Percentiles rank a stretch among this genome's conserved stretches.
These are phyloP conservation scores for Aspergillus biplanus DNA, from an alignment of 495 filamentous ascomycete species.

Conservation along the genomic window DNA sequence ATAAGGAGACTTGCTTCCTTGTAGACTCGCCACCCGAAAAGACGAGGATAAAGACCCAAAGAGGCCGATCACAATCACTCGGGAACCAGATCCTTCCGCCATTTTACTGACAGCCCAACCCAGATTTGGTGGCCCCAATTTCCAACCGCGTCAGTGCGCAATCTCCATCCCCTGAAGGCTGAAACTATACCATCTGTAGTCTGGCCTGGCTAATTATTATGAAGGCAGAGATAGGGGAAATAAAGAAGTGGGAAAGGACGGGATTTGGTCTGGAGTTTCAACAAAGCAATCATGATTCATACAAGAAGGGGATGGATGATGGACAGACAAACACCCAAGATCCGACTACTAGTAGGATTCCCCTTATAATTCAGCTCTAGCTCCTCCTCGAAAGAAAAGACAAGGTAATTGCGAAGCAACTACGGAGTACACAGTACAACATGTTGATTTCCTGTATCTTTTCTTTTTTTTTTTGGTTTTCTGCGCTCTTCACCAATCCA, in stretches of 20 bases:
- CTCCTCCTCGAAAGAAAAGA: no score
- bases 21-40: no score
- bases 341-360: not conserved
- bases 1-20: no score
- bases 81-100: conserved; percentile 14
- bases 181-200: not conserved
- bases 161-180: not conserved
- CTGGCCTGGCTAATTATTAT: not conserved
- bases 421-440: no score
- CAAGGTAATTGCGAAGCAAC: no score
- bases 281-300: not conserved
- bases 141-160: conserved; percentile 4
- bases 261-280: not conserved
- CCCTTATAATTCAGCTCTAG: not conserved
- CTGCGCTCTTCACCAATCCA: no score
- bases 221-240: not conserved
- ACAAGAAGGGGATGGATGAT: not conserved
- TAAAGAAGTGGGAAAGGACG: not conserved
- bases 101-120: not conserved
- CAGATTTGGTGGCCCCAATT: not conserved
- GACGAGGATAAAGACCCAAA: not conserved
- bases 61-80: not conserved
- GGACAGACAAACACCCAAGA: not conserved
- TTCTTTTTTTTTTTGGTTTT: not conserved
- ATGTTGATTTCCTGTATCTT: not conserved